phyloP scores from a whole-genome alignment of 768 basidiomycete species.

The Royoungia palumana region DNA sequence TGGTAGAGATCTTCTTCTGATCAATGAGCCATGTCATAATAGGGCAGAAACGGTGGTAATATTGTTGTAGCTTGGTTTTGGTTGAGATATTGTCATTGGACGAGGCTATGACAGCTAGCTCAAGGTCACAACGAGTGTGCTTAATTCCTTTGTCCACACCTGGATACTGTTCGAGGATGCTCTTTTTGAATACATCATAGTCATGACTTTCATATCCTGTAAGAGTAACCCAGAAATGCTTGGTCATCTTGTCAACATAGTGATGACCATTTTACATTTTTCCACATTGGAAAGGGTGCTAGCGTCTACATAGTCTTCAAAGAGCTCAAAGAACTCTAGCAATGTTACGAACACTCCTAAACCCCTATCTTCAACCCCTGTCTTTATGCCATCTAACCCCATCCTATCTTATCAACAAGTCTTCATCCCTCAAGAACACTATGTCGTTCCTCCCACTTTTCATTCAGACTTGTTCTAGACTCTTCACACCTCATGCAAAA shows the following conservation, averaged over 20 bases:
- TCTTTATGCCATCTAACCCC: too few species aligned
- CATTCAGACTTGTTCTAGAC: too few species aligned
- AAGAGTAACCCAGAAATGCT: constrained; percentile 6
- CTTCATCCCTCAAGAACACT: too few species aligned
- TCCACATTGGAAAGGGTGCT: neutral
- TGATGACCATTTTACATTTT: constrained; percentile 2
- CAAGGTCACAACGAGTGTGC: neutral
- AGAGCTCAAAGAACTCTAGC: constrained; percentile 5
- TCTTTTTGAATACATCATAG: neutral
- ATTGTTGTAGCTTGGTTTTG: neutral
- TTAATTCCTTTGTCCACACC: constrained; percentile 1
- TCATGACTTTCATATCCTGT: neutral
- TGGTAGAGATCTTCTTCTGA: constrained; percentile 1
- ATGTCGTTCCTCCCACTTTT: too few species aligned
- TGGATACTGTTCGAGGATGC: neutral
- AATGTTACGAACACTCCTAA: too few species aligned
- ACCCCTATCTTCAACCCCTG: too few species aligned
- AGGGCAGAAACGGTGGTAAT: neutral
- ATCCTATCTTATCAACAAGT: too few species aligned
- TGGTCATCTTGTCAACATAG: neutral
- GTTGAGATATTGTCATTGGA: neutral
- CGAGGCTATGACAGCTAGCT: neutral
- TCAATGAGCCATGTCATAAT: neutral
- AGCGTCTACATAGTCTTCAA: neutral
- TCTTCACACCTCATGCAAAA: too few species aligned